Evolutionary conservation across 2,329 filamentous ascomycete genomes (phyloP).

Genomic region (Boeremia exigua): DNA sequence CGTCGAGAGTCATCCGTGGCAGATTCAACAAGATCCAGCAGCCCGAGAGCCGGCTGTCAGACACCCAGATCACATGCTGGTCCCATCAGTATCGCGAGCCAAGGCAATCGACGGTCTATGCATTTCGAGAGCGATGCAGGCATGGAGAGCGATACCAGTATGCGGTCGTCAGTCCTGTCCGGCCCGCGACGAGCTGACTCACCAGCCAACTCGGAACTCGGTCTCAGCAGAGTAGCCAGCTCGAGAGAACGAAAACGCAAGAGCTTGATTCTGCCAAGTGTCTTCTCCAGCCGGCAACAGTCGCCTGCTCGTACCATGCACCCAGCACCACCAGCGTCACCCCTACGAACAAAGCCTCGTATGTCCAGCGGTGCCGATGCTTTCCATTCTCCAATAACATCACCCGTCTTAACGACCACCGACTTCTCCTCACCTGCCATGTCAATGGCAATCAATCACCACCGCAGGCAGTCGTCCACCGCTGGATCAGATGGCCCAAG

Average conservation of each 20-base stretch:
- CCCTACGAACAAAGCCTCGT: slow-evolving; percentile 83
- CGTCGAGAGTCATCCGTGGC: slow-evolving; percentile 67
- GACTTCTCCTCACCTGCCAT: slow-evolving; percentile 80
- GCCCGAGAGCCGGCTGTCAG: slow-evolving; percentile 80
- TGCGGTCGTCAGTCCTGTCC: slow-evolving; percentile 79
- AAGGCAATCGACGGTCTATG: slow-evolving; percentile 78
- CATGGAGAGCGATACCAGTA: slow-evolving; percentile 86
- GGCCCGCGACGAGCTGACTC: slow-evolving; percentile 81
- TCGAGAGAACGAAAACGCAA: slow-evolving; percentile 83
- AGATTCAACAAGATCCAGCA: slow-evolving; percentile 83
- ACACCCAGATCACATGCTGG: slow-evolving; percentile 85
- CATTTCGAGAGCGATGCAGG: slow-evolving; percentile 82
- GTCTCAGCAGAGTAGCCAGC: slow-evolving; percentile 76
- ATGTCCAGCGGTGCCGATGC: slow-evolving; percentile 67
- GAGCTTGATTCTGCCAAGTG: slow-evolving; percentile 81
- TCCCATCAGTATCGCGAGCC: slow-evolving; percentile 60
- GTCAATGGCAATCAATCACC: slow-evolving; percentile 65
- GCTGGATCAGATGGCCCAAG: slow-evolving; percentile 72
- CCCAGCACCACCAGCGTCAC: slow-evolving; percentile 75
- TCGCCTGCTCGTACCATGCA: slow-evolving; percentile 78
- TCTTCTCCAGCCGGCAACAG: slow-evolving; percentile 82
- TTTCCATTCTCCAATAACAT: slow-evolving; percentile 83
- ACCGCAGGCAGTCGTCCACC: slow-evolving; percentile 89
- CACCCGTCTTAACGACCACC: slow-evolving; percentile 81
- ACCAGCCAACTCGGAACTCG: slow-evolving; percentile 74